Percentiles rank a stretch among this genome's conserved stretches.
These are phyloP conservation scores for Gracilaria caudata DNA, from an alignment of 23 red algal species.

Conservation along the genomic window DNA sequence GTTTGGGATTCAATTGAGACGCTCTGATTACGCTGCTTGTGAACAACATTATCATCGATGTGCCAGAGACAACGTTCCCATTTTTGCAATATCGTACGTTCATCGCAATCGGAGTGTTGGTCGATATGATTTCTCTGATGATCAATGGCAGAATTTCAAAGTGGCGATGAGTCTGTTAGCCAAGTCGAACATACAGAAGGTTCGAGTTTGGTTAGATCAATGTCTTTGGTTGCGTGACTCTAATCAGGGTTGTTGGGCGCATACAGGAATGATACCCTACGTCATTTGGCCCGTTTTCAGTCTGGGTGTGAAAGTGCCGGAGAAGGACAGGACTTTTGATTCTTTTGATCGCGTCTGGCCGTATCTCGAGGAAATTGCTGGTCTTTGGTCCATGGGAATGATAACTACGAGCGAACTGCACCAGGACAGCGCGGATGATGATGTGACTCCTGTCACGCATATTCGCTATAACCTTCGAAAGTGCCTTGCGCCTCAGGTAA, in stretches of 20 bases:
- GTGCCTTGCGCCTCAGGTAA: slow-evolving; percentile 20
- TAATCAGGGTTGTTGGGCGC: slow-evolving; percentile 42
- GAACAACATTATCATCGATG: slow-evolving; percentile 24
- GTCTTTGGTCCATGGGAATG: slow-evolving; percentile 46
- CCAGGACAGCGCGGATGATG: neutral
- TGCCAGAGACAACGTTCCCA: slow-evolving; percentile 37
- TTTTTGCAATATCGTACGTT: slow-evolving; percentile 45
- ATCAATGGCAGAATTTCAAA: slow-evolving; percentile 37
- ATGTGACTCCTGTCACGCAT: neutral
- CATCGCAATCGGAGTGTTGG: slow-evolving; percentile 2
- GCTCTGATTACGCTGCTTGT: slow-evolving; percentile 14
- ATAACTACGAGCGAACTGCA: slow-evolving; percentile 32
- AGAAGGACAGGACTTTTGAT: slow-evolving; percentile 9
- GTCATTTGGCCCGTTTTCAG: slow-evolving; percentile 57
- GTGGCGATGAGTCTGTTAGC: neutral
- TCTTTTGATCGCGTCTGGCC: slow-evolving; percentile 42
- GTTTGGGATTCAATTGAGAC: slow-evolving; percentile 29
- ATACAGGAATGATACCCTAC: slow-evolving; percentile 48
- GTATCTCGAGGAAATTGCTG: slow-evolving; percentile 47
- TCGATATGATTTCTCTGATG: slow-evolving; percentile 16
- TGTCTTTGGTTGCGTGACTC: slow-evolving; percentile 58
- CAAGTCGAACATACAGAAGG: neutral
- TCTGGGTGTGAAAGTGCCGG: slow-evolving; percentile 18
- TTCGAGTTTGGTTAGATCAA: slow-evolving; percentile 59
- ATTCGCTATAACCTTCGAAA: slow-evolving; percentile 13